These are phyloP conservation scores for Phytophthora litchii DNA, from an alignment of 352 stramenopile genomes.

Conservation along the genomic window DNA sequence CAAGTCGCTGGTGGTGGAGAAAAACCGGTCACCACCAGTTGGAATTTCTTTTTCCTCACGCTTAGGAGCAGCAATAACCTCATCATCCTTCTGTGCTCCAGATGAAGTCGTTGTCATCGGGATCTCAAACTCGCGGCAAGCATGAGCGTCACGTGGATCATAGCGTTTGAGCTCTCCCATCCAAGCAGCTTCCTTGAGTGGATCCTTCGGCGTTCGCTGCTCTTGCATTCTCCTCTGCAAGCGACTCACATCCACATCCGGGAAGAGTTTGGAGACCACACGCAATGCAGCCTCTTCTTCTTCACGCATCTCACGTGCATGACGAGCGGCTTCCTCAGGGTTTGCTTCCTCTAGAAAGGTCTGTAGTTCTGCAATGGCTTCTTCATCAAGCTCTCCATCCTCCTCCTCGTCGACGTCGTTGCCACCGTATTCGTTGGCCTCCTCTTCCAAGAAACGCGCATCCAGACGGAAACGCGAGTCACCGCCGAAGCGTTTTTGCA, in stretches of 20 bases:
- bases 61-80: constrained; percentile 6
- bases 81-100: constrained; percentile 30
- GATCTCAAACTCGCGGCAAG: constrained; percentile 60
- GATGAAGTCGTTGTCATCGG: constrained; percentile 31
- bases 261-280: constrained; percentile 64
- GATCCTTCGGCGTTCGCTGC: constrained; percentile 53
- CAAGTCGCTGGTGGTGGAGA: constrained; percentile 59
- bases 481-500: constrained; percentile 81
- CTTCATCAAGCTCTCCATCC: constrained; percentile 25
- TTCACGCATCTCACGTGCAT: constrained; percentile 48
- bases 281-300: constrained; percentile 63
- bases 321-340: constrained; percentile 32
- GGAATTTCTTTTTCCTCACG: constrained; percentile 55
- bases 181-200: constrained; percentile 78
- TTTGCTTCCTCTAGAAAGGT: constrained; percentile 56
- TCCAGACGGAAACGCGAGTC: constrained; percentile 83
- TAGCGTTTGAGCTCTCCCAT: constrained; percentile 80
- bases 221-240: constrained; percentile 59
- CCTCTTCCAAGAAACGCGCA: constrained; percentile 73
- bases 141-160: constrained; percentile 53
- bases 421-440: constrained; percentile 64
- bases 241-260: constrained; percentile 68
- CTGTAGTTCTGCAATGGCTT: constrained; percentile 44
- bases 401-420: constrained; percentile 45
- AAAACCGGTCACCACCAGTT: constrained; percentile 75